These are phyloP conservation scores for Leishmania arabica DNA, from an alignment of 208 protist species.

Conservation along the genomic window DNA sequence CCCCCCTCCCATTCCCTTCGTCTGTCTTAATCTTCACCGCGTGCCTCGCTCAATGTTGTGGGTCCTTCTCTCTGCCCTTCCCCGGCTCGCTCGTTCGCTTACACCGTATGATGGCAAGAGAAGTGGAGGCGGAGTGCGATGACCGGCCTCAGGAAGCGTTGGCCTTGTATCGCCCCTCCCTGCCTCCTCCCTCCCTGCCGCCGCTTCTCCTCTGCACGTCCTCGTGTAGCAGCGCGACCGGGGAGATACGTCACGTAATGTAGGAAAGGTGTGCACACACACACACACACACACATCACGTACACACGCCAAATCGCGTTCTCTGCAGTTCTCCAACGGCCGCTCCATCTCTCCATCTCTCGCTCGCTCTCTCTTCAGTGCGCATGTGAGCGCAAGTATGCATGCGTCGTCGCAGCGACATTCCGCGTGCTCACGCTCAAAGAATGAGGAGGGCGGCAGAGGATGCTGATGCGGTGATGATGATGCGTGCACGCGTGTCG, in stretches of 20 bases:
- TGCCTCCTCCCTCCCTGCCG: background rate
- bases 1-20: background rate
- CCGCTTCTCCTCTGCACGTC: background rate
- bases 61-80: conserved; percentile 14
- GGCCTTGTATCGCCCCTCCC: background rate
- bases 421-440: background rate
- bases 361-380: background rate
- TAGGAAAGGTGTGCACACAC: background rate
- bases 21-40: background rate
- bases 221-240: background rate
- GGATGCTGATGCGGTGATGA: background rate
- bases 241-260: background rate
- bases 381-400: background rate
- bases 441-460: background rate
- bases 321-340: background rate
- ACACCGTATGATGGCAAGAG: background rate
- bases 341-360: background rate
- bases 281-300: background rate
- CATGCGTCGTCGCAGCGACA: background rate
- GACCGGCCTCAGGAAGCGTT: background rate
- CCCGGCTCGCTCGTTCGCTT: background rate
- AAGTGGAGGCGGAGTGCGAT: background rate
- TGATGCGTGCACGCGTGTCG: background rate
- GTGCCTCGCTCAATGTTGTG: background rate
- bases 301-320: background rate